Evolutionary conservation across 2,329 filamentous ascomycete species (phyloP).

Genomic region (Pseudodiploospora longispora): DNA sequence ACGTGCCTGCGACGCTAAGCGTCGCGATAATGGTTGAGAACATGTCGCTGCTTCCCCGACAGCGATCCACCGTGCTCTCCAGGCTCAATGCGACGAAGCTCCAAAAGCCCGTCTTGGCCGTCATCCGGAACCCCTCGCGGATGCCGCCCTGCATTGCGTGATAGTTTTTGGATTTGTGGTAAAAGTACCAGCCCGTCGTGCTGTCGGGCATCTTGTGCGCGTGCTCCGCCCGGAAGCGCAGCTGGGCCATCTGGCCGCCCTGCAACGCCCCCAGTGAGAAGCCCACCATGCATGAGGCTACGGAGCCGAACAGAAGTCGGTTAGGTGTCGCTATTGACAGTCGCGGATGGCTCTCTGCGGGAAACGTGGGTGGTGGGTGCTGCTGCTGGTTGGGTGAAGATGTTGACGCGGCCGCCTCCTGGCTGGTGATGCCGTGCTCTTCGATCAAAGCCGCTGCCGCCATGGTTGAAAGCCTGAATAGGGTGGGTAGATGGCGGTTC

Average conservation of each 20-base stretch:
- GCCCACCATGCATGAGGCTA: slow-evolving; percentile 59
- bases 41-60: slow-evolving; percentile 63
- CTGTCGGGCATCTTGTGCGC: slow-evolving; percentile 83
- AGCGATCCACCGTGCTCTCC: slow-evolving; percentile 68
- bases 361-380: slow-evolving; percentile 14
- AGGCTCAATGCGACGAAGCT: slow-evolving; percentile 67
- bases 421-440: too few species aligned
- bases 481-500: too few species aligned
- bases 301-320: slow-evolving; percentile 58
- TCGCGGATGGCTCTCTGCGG: slow-evolving; percentile 30
- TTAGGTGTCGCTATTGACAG: slow-evolving; percentile 56
- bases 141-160: slow-evolving; percentile 70
- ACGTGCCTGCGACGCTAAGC: slow-evolving; percentile 74
- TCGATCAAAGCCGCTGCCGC: background rate
- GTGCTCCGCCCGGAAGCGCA: slow-evolving; percentile 91
- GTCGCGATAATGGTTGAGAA: slow-evolving; percentile 76
- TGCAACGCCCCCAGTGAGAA: slow-evolving; percentile 62
- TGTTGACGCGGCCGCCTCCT: slow-evolving; percentile 1
- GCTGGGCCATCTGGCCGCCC: slow-evolving; percentile 63
- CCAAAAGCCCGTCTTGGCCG: slow-evolving; percentile 61
- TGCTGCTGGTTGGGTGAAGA: background rate
- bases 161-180: slow-evolving; percentile 98
- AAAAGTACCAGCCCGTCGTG: slow-evolving; percentile 90
- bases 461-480: background rate
- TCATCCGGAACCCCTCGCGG: slow-evolving; percentile 71